These are phyloP conservation scores for Starmerella bombi DNA, from an alignment of 805 yeast genomes.

Conservation along the genomic window DNA sequence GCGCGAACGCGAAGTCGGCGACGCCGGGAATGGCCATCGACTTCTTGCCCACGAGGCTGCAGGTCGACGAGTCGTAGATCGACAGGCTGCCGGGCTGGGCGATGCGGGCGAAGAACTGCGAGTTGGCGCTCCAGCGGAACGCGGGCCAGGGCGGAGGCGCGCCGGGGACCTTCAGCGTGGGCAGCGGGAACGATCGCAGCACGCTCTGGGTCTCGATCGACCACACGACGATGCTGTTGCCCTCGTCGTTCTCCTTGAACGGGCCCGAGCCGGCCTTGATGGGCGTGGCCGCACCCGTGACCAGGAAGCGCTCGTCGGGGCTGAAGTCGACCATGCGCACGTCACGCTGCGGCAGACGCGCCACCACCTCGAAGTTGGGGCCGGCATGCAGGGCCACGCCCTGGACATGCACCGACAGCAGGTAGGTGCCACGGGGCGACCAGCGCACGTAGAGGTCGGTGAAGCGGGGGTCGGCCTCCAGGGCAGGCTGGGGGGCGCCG, in stretches of 20 bases:
- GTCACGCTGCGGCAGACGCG: conserved; percentile 74
- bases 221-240: conserved; percentile 92
- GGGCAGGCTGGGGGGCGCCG: conserved; percentile 59
- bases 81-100: conserved; percentile 81
- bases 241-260: conserved; percentile 75
- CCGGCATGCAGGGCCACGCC: conserved; percentile 98
- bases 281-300: conserved; percentile 80
- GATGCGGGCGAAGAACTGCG: conserved; percentile 85
- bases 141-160: conserved; percentile 84
- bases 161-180: conserved; percentile 8
- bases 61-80: conserved; percentile 66
- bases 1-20: conserved; percentile 89
- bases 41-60: conserved; percentile 77
- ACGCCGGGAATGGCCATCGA: conserved; percentile 70
- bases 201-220: conserved; percentile 72
- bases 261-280: conserved; percentile 57
- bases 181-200: conserved; percentile 75
- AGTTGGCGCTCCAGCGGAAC: conserved; percentile 90
- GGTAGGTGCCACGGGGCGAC: conserved; percentile 85
- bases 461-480: conserved; percentile 62
- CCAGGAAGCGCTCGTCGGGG: conserved; percentile 79
- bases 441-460: conserved; percentile 78
- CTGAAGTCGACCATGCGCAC: conserved; percentile 84
- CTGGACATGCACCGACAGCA: conserved; percentile 80
- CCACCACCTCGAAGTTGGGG: conserved; percentile 53